These are phyloP conservation scores for Arthromyces matolae DNA, from an alignment of 768 basidiomycete genomes.

Conservation along the genomic window DNA sequence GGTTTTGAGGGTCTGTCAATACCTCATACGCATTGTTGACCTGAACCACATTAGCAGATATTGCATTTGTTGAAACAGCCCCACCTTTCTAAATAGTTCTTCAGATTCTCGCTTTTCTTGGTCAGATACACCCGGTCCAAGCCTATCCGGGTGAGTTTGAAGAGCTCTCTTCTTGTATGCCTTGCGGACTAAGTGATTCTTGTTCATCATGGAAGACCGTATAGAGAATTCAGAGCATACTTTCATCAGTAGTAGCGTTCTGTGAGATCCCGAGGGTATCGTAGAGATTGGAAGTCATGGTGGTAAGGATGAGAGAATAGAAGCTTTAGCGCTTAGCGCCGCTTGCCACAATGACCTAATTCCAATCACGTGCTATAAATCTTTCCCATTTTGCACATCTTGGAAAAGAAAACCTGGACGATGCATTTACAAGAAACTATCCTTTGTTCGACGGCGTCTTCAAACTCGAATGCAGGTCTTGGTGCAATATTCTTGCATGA, in stretches of 20 bases:
- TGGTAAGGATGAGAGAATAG: background rate
- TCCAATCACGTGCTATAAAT: no score
- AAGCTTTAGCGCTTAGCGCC: no score
- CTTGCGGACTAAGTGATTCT: constrained; percentile 51
- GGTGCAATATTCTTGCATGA: constrained; percentile 79
- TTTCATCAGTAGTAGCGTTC: constrained; percentile 59
- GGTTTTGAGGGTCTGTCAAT: constrained; percentile 56
- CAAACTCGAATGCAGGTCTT: constrained; percentile 41
- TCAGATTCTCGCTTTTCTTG: constrained; percentile 58
- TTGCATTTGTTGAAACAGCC: background rate
- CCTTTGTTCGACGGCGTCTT: constrained; percentile 57
- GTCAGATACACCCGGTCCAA: constrained; percentile 50
- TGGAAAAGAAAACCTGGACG: no score
- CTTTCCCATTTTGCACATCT: no score
- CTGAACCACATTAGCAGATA: constrained; percentile 27
- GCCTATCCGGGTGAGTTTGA: constrained; percentile 73
- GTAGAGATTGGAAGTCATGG: constrained; percentile 61
- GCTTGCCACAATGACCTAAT: no score
- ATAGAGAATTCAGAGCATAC: constrained; percentile 39
- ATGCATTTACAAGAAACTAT: constrained; percentile 72
- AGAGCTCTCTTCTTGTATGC: constrained; percentile 76
- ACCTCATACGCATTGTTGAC: constrained; percentile 80
- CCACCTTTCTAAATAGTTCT: constrained; percentile 48
- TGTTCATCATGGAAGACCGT: background rate
- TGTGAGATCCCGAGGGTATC: constrained; percentile 51